These are phyloP conservation scores for Smittium culicis DNA, from an alignment of 371 early-diverging fungal genomes.

Conservation along the genomic window DNA sequence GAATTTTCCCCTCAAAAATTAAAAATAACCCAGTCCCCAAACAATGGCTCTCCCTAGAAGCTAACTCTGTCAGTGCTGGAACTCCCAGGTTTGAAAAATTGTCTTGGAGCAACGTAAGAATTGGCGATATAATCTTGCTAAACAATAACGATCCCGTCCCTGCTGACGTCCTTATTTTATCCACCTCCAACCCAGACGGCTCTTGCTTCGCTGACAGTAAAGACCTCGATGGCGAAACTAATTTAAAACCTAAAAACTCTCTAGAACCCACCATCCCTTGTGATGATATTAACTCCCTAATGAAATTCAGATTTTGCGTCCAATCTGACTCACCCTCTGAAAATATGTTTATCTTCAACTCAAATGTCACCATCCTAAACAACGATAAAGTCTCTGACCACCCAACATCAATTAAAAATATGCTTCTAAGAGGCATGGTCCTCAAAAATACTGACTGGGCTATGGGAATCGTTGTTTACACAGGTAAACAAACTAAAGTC, in stretches of 20 bases:
- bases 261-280: constrained; percentile 44
- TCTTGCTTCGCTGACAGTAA: constrained; percentile 85
- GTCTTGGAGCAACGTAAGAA: constrained; percentile 59
- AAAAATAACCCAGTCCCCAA: constrained; percentile 1
- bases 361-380: constrained; percentile 34
- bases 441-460: constrained; percentile 80
- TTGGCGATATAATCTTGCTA: constrained; percentile 82
- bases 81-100: constrained; percentile 28
- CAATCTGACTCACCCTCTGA: constrained; percentile 62
- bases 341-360: constrained; percentile 49
- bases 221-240: constrained; percentile 95
- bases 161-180: constrained; percentile 74
- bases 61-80: not conserved
- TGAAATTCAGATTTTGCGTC: constrained; percentile 39
- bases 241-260: constrained; percentile 63
- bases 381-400: not conserved
- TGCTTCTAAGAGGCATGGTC: constrained; percentile 80
- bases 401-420: constrained; percentile 63
- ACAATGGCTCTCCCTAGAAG: not conserved
- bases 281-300: constrained; percentile 46
- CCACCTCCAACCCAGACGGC: constrained; percentile 56
- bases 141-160: constrained; percentile 75
- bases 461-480: constrained; percentile 71
- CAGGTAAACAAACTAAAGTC: constrained; percentile 87
- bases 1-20: not conserved